Base-by-base conservation (phyloP, 108 stramenopile species). In the Bacterosira constricta region DNA sequence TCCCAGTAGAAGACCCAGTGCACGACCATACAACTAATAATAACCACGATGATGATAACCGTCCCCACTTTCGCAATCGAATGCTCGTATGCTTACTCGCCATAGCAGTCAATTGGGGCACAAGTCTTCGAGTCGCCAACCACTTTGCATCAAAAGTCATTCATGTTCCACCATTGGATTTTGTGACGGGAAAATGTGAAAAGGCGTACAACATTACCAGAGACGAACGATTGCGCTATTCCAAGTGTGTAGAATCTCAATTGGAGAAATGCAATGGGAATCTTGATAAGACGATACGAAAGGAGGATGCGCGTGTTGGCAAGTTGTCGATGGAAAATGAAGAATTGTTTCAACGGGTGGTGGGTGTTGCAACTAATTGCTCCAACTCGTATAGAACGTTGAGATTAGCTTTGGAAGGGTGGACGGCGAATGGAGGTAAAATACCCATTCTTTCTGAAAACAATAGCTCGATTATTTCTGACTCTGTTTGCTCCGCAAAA, bases 371-470 rank as follows among this genome's bases (percentile, higher is more conserved):
- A 10, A 67, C 50, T 1, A 37, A 66, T 13, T 79, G 78, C 49
- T 74, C 78, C 2, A 53, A 67, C 13, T 66, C 78, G 13, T 79
- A 79, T 35, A 69, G 72, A 21, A 74, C 78, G 21, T 41, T 79
- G n/a, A 59, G 78, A 74, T 61, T 68, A 42, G 44, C 73, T 31
- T 23, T 79, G 41, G 72, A 79, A 13, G 78, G 46, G 3, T 79
- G 78, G 78, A 74, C 70, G 13, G 66, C 58, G 4, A 61, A 49
- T 35, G 72, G 72, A 26, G 73, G 66, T 36, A 27, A 53, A 37
- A 57, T 79, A 8, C 66, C 73, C 11, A 20, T 75, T 3, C 63
- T 32, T n/a, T 59, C 32, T 11, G 31, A 42, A 31, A 7, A 6
- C 2, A n/a, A 4, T 17, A 42, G 23, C 45, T 9, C 13, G 0